Percentiles rank a stretch among this genome's conserved stretches.
Conservation (phyloP, 108 stramenopile genomes). For the Nitzschia putrida region DNA sequence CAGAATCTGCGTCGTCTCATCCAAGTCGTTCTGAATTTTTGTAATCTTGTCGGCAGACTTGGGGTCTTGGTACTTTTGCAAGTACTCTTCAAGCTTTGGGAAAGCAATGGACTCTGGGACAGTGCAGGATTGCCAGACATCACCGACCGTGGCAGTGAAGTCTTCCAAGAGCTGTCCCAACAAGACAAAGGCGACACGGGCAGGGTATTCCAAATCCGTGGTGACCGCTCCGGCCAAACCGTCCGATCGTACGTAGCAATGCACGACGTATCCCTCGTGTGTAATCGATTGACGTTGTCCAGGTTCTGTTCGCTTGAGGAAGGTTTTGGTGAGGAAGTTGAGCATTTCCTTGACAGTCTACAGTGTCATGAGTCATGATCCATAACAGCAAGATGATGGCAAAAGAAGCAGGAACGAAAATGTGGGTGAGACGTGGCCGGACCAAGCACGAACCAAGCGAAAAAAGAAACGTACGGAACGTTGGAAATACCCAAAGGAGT, state of each 20-base stretch:
- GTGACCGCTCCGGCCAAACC: constrained; percentile 92
- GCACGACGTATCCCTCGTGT: constrained; percentile 97
- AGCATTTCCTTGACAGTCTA: constrained; percentile 97
- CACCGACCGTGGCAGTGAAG: constrained; percentile 68
- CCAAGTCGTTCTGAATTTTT: constrained; percentile 98
- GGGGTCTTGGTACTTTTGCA: constrained; percentile 90
- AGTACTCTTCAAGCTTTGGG: constrained; percentile 67
- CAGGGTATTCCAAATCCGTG: constrained; percentile 96
- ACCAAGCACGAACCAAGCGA: constrained; percentile 2
- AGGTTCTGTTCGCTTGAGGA: constrained; percentile 93
- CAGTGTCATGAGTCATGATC: not conserved
- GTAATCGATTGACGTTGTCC: constrained; percentile 98
- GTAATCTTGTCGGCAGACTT: constrained; percentile 96
- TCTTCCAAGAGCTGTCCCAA: constrained; percentile 95
- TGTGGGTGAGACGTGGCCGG: not conserved
- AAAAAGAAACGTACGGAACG: constrained; percentile 62
- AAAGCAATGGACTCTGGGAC: constrained; percentile 63
- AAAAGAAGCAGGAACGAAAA: not conserved
- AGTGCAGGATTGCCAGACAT: constrained; percentile 70
- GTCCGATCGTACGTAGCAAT: constrained; percentile 95
- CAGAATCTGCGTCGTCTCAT: constrained; percentile 97
- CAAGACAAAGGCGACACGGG: constrained; percentile 97
- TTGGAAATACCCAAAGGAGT: constrained; percentile 90
- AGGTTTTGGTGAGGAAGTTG: constrained; percentile 96
- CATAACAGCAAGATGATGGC: not conserved